Conservation (phyloP, 768 basidiomycete species). For the Butyriboletus loyo region DNA sequence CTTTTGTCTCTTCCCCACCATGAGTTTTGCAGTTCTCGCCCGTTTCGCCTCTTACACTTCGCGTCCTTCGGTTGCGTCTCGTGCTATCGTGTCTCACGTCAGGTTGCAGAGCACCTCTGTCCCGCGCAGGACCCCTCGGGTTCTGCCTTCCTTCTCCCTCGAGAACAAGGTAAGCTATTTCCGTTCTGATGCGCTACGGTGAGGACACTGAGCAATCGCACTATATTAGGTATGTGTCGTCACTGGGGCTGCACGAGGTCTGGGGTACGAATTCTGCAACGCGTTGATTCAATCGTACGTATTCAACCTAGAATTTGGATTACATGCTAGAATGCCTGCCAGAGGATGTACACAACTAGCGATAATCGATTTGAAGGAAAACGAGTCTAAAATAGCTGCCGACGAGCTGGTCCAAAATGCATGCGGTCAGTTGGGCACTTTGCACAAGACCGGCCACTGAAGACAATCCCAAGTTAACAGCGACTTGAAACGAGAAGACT, state of each 20-base stretch:
- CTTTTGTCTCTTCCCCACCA: conserved; percentile 17
- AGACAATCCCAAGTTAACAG: conserved; percentile 46
- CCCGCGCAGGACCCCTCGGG: conserved; percentile 37
- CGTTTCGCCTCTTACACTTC: conserved; percentile 18
- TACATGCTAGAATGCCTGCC: conserved; percentile 7
- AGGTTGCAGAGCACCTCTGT: conserved; percentile 29
- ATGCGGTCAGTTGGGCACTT: conserved; percentile 41
- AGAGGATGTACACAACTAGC: conserved; percentile 82
- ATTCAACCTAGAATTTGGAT: neutral
- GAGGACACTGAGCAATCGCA: neutral
- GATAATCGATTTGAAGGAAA: conserved; percentile 76
- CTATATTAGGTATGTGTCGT: conserved; percentile 74
- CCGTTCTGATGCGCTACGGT: neutral
- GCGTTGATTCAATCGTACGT: conserved; percentile 81
- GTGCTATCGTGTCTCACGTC: conserved; percentile 1
- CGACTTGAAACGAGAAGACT: conserved; percentile 50
- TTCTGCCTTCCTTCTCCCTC: conserved; percentile 77
- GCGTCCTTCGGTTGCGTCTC: conserved; percentile 14
- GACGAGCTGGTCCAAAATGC: conserved; percentile 58
- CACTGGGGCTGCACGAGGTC: conserved; percentile 89
- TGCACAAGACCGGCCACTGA: conserved; percentile 27
- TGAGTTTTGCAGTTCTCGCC: conserved; percentile 29
- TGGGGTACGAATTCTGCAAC: conserved; percentile 87
- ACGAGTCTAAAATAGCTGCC: conserved; percentile 65
- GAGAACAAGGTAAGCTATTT: conserved; percentile 56